Base-by-base conservation (phyloP, 225 moss, liverwort and hornwort genomes). In the Antitrichia curtipendula region DNA sequence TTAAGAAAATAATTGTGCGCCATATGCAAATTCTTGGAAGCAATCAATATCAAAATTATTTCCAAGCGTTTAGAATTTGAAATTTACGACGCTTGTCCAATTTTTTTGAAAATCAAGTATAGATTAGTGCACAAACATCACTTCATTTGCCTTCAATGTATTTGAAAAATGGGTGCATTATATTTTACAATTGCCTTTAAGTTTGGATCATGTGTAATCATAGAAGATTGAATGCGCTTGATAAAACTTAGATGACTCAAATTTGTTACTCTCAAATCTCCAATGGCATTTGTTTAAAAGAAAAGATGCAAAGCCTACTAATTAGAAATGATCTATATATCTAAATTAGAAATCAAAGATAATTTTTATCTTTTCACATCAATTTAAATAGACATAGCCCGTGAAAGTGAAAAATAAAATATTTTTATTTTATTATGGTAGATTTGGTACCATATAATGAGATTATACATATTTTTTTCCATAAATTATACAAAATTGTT, bases 341-440 rank as follows among this genome's bases (percentile, higher is more conserved):
- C 45, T 2, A 29, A 45, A 10, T 72, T n/a, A n/a, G 18, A 72
- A 72, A 18, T 2, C 2, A 72, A 29, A 0, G 18, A 7, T 17
- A 18, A 1, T 29, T 1, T 72, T 0, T 28, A 45, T 6, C 9
- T 72, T 31, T 72, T 11, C 10, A 29, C 7, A 73, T 73, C 29
- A 45, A 50, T 14, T 49, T 49, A 49, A 49, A 72, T 6, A 18
- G 17, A 45, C 1, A 72, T 17, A 45, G 29, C 0, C 0, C 0
- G 0, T 45, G 0, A 71, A 71, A 70, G 5, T 69, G 8, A 2
- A 40, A 40, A 24, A 40, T 13, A 8, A 27, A 23, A 34, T 16
- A 11, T 15, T 14, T 8, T 8, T 8, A 15, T 0, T 14, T 41
- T 27, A 9, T 0, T 2, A 43, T 0, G 0, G 0, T 28, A 72